Percentiles rank a stretch among this genome's conserved stretches.
Evolutionary conservation across 73 alveolate genomes (phyloP).

Genomic region (Tetrahymena malaccensis): DNA sequence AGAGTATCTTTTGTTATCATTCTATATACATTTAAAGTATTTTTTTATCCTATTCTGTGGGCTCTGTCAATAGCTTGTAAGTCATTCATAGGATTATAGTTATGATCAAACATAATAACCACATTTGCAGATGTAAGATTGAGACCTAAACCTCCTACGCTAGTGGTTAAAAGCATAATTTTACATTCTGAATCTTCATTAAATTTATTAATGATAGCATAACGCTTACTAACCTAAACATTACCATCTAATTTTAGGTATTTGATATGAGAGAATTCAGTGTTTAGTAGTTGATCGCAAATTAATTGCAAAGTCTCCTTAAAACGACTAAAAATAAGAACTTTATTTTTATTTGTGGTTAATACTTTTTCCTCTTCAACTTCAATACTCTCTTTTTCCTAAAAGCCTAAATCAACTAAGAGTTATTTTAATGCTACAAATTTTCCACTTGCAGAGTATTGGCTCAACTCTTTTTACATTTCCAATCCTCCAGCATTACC

Average conservation of each 20-base stretch:
- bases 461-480: background rate
- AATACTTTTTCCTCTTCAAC: slow-evolving; percentile 1
- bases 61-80: slow-evolving; percentile 99
- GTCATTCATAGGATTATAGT: slow-evolving; percentile 97
- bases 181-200: slow-evolving; percentile 81
- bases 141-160: slow-evolving; percentile 98
- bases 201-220: slow-evolving; percentile 75
- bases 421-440: slow-evolving; percentile 25
- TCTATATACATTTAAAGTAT: slow-evolving; percentile 94
- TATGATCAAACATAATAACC: slow-evolving; percentile 98
- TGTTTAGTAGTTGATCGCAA: slow-evolving; percentile 45
- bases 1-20: slow-evolving; percentile 80
- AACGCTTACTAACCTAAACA: slow-evolving; percentile 35
- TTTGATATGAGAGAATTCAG: slow-evolving; percentile 29
- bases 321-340: slow-evolving; percentile 63
- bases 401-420: slow-evolving; percentile 29
- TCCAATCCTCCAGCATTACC: slow-evolving; percentile 48
- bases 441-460: slow-evolving; percentile 13
- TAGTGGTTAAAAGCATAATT: slow-evolving; percentile 89
- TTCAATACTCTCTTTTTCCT: slow-evolving; percentile 15
- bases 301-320: slow-evolving; percentile 46
- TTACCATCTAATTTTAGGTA: slow-evolving; percentile 42
- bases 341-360: slow-evolving; percentile 56
- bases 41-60: slow-evolving; percentile 98
- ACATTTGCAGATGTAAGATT: slow-evolving; percentile 97